Conservation (phyloP, 2,329 filamentous ascomycete species). For the Cercospora janseana region DNA sequence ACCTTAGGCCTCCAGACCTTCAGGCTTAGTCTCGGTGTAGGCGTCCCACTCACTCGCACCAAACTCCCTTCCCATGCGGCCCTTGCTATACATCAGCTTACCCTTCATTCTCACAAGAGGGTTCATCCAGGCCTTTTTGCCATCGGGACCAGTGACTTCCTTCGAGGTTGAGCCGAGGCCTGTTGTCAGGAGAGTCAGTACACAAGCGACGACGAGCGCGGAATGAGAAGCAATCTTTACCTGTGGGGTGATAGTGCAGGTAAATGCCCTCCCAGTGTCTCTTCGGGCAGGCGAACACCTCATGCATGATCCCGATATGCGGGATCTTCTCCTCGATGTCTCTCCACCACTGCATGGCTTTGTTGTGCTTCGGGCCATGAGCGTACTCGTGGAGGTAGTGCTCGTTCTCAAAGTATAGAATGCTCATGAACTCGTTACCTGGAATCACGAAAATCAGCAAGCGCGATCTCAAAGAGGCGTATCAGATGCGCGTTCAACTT, state of each 20-base stretch:
- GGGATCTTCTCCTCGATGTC: background rate
- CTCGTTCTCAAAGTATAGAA: constrained; percentile 21
- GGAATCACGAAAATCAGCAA: constrained; percentile 10
- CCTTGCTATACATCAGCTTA: constrained; percentile 19
- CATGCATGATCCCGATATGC: constrained; percentile 22
- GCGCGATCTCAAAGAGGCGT: background rate
- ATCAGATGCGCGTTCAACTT: background rate
- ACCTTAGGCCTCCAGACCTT: background rate
- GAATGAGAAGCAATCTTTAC: background rate
- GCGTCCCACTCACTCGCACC: constrained; percentile 8
- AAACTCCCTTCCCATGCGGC: constrained; percentile 16
- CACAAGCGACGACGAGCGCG: too few relatives aligned
- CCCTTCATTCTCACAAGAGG: constrained; percentile 20
- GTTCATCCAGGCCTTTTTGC: constrained; percentile 18
- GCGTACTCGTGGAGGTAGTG: constrained; percentile 21
- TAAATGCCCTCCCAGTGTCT: constrained; percentile 20
- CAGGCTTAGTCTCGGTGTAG: background rate
- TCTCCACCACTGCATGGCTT: constrained; percentile 22
- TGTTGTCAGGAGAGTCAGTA: background rate
- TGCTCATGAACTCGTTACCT: constrained; percentile 16
- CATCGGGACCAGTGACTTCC: constrained; percentile 12
- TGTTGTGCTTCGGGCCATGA: constrained; percentile 18
- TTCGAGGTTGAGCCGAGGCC: constrained; percentile 19
- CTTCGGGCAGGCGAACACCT: constrained; percentile 18
- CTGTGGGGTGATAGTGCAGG: constrained; percentile 19